Evolutionary conservation across 2,329 filamentous ascomycete genomes (phyloP), one percentile per base, ranked within the genome.

Genomic region (Venturia carpophila): DNA sequence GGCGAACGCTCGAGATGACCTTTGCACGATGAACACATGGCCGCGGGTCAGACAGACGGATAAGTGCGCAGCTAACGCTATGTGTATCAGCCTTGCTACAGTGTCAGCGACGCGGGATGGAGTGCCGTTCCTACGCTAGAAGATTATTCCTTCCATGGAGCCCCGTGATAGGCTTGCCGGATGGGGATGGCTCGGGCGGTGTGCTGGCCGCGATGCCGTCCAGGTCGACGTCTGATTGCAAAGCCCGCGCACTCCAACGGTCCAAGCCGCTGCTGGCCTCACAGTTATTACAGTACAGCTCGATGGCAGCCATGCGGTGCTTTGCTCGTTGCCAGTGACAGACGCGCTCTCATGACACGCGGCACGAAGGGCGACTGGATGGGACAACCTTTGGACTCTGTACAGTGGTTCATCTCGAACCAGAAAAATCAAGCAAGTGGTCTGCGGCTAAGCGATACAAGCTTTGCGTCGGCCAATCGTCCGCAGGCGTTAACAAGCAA

Each of bases 401-500:
- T 4, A 56, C 15, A 10, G 17, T 34, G 49, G 30, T 56, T 37
- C 52, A n/a, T 34, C 30, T 19, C 5, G 27, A 9, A 27, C 27
- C 24, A 37, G 52, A 37, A 56, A 55, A 56, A 56, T 49, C 47
- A 49, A 49, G 47, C 47, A 49, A 49, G 47, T 27, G 47, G 21
- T 27, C 9, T 52, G 47, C 47, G n/a, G 30, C 30, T 37, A 58
- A 58, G 52, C 52, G 37, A 58, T 58, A 58, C 52, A 58, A 58
- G 52, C 52, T 58, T 58, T 58, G 52, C 15, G 9, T 1, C 27
- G 52, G 52, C 52, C 15, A 37, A 11, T 58, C 27, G 52, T 5
- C 52, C 52, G 52, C 30, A 19, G 19, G 30, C 52, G n/a, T 58
- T 58, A 58, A 37, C 30, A 58, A 58, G 47, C 52, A 58, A 58